Base-by-base conservation (phyloP, 2,329 filamentous ascomycete genomes). In the Metarhizium brunneum region DNA sequence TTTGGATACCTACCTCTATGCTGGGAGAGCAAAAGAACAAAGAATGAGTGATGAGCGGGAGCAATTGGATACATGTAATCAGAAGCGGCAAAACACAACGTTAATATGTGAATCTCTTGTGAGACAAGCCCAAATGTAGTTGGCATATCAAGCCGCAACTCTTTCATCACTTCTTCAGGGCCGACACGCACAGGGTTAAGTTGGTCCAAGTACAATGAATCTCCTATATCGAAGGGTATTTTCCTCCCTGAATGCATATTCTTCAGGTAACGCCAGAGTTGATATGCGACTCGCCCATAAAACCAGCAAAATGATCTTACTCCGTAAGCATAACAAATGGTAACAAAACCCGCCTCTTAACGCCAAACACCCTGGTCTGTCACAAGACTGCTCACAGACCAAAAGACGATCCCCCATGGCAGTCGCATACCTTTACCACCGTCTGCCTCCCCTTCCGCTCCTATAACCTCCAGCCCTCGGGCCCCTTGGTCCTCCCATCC, bases 391-490 rank as follows among this genome's bases (percentile, higher is more conserved):
- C 10, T 48, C 45, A 30, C 11, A 30, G 7, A 8, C 35, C 5
- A 38, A 40, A 30, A 45, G 29, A 29, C 18, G 2, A 29, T 3
- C 14, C 10, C 3, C 11, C 42, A 20, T 18, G n/a, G 8, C 42
- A 20, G 42, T 18, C 16, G 14, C 11, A 47, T 10, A n/a, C 2
- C 8, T 30, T 35, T 11, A 45, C 47, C 50, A 30, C 25, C 20
- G 35, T 38, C 35, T 18, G 14, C 48, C 77, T 50, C 79, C 78
- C 7, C 76, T 71, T 16, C 74, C 76, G 2, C 77, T 79, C 45
- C 81, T 77, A 51, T 77, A 80, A 2, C 77, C 76, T 52, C 80
- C 80, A 54, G 79, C 79, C 35, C 82, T 73, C 49, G 80, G 68
- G 57, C 82, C 70, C 65, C 82, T 67, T 0, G 76, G 68, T 3